Percentiles rank a stretch among this genome's conserved stretches.
Evolutionary conservation across 495 filamentous ascomycete genomes (phyloP).

Genomic region (Polyplosphaeria fusca): DNA sequence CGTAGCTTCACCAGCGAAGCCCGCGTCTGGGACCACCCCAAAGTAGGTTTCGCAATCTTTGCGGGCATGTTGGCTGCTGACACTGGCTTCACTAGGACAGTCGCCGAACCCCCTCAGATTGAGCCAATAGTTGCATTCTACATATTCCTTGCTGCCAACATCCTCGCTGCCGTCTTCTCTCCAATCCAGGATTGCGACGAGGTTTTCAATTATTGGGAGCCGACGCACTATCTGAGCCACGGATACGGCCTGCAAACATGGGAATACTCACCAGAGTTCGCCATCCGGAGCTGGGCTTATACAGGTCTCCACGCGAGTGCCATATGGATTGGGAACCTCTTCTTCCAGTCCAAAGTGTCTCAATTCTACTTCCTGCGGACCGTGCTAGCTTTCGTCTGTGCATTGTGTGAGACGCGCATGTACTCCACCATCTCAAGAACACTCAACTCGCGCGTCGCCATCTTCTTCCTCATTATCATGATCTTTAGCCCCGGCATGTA

Average conservation of each 20-base stretch:
- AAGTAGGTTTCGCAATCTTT: too few species aligned
- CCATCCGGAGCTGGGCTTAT: constrained; percentile 96
- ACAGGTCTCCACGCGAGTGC: constrained; percentile 75
- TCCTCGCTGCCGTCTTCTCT: constrained; percentile 73
- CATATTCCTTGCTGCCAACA: constrained; percentile 67
- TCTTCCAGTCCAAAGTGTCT: constrained; percentile 55
- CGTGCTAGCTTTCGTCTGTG: constrained; percentile 69
- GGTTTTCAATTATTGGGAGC: constrained; percentile 99
- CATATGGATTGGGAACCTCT: constrained; percentile 60
- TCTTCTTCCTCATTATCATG: constrained; percentile 74
- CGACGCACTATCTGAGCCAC: constrained; percentile 89
- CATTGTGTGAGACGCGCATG: constrained; percentile 74
- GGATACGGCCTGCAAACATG: constrained; percentile 95
- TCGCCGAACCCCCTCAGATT: constrained; percentile 45
- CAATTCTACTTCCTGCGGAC: constrained; percentile 87
- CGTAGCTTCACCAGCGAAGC: background rate
- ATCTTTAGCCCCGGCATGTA: constrained; percentile 86
- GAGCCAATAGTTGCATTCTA: constrained; percentile 74
- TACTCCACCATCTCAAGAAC: constrained; percentile 70
- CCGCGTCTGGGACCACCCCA: too few species aligned
- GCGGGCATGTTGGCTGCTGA: too few species aligned
- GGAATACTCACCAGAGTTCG: constrained; percentile 96
- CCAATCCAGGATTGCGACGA: constrained; percentile 99
- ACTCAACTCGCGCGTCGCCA: constrained; percentile 73
- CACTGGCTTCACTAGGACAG: too few species aligned